Base-by-base conservation (phyloP, 2,329 filamentous ascomycete species). In the Colletotrichum camelliae region DNA sequence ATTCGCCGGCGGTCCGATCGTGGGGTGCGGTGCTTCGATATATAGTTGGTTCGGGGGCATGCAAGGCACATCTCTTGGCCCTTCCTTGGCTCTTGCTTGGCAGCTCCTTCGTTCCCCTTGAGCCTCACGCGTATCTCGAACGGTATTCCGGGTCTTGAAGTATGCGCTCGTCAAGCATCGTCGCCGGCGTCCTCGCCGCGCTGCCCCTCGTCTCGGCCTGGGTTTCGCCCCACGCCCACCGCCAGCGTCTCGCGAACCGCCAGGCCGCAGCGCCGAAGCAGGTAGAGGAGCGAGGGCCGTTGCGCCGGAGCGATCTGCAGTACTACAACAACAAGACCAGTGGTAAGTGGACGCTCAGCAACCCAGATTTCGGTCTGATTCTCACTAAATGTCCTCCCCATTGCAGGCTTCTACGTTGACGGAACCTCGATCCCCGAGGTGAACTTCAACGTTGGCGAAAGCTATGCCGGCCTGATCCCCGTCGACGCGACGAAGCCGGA, bases 391-490 rank as follows among this genome's bases (percentile, higher is more conserved):
- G 7, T 48, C 0, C 24, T 58, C 0, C 0, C 15, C 1, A 2
- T 72, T 8, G 4, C 77, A 93, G 91, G 88, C 78, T 94, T 92
- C 77, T 89, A 88, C 27, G 91, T 94, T 55, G 90, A 95, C 78
- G 91, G 93, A 3, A 89, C 87, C 4, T 86, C 84, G 2, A 90
- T 95, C 65, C 94, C 94, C 0, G 92, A 94, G 27, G 92, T 95
- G 1, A 81, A 88, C 31, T 95, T 94, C 77, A 93, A 95, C 75
- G 85, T 94, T 55, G 89, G 90, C 67, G 91, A 94, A 82, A 91
- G 89, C 0, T 93, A 93, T 78, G 89, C 92, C 24, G 92, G 92
- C 24, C 82, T 90, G 18, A 81, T 93, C 33, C 91, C 92, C 5
- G 90, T 94, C 71, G 88, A 88, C 3, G 83, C 85, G 55, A 80